Evolutionary conservation across 2,329 filamentous ascomycete genomes (phyloP), one percentile per base, ranked within the genome.

Genomic region (Colletotrichum salicis): DNA sequence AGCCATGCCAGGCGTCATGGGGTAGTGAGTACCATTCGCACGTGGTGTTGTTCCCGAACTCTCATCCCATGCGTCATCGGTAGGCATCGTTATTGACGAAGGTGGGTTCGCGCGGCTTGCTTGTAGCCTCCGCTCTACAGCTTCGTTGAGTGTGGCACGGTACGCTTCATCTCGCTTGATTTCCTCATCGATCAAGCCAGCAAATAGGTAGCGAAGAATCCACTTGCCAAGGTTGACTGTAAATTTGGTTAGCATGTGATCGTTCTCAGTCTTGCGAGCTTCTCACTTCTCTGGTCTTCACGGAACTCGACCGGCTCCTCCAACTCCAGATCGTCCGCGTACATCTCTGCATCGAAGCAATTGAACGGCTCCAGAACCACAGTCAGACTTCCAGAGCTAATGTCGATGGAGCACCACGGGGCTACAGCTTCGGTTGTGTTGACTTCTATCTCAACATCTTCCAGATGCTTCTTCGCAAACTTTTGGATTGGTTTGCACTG

Each of bases 331-430:
- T 98, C 95, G 79, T 99, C 96, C 1, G 95, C 96, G 80, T 99
- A 99, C 81, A 97, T 93, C 79, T 99, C 96, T 19, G 95, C 96
- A 82, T 99, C 96, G 76, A 99, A 99, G 80, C 95, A 98, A 76
- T 97, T 97, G 78, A 96, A 97, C 52, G 95, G 94, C 79, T 99
- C 96, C 22, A 99, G 82, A 22, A 97, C 92, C 3, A 98, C 96
- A 2, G 95, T 96, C 67, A 99, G 85, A 73, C 94, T 94, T 45
- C 96, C 96, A 5, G 96, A 98, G 76, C 96, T 92, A 24, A 96
- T 95, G 78, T 99, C 95, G 64, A 98, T 93, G 1, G 94, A 94
- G 79, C 96, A 99, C 96, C 96, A 99, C 65, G 97, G 96, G 5
- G 96, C 93, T 51, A 98, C 94, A 37, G 92, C 95, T 79, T 97